These are phyloP conservation scores for Populus tremula DNA, from an alignment of 345 rosid species.

Conservation along the genomic window DNA sequence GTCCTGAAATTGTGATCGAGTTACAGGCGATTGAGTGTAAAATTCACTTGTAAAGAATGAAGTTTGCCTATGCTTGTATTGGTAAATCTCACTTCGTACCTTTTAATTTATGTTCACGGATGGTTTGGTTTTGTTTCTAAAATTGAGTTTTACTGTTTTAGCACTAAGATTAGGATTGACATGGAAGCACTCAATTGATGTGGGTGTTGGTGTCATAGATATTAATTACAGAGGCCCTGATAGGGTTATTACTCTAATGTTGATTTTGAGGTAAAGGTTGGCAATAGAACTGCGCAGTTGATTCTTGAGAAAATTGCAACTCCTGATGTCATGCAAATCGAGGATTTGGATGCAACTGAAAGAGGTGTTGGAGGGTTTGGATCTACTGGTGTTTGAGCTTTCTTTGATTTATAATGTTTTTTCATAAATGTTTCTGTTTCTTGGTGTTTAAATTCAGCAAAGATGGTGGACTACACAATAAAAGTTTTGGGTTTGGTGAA, in stretches of 20 bases:
- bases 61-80: too few species aligned
- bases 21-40: neutral
- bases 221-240: slow-evolving; percentile 82
- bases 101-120: too few species aligned
- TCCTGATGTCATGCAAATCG: slow-evolving; percentile 41
- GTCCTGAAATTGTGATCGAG: neutral
- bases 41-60: too few species aligned
- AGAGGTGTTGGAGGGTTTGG: too few species aligned
- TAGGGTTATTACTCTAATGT: slow-evolving; percentile 64
- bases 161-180: slow-evolving; percentile 80
- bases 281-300: slow-evolving; percentile 35
- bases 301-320: slow-evolving; percentile 60
- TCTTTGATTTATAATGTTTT: too few species aligned
- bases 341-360: too few species aligned
- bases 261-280: slow-evolving; percentile 58
- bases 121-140: neutral
- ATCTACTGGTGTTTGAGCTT: too few species aligned
- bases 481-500: too few species aligned
- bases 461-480: too few species aligned
- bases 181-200: slow-evolving; percentile 77
- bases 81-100: too few species aligned
- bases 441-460: too few species aligned
- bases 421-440: too few species aligned
- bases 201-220: slow-evolving; percentile 78
- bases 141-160: neutral